A percentile compares a stretch with the other conserved stretches of the same genome.
phyloP scores from a whole-genome alignment of 2,329 filamentous ascomycete genomes.

The Colletotrichum coccodes region DNA sequence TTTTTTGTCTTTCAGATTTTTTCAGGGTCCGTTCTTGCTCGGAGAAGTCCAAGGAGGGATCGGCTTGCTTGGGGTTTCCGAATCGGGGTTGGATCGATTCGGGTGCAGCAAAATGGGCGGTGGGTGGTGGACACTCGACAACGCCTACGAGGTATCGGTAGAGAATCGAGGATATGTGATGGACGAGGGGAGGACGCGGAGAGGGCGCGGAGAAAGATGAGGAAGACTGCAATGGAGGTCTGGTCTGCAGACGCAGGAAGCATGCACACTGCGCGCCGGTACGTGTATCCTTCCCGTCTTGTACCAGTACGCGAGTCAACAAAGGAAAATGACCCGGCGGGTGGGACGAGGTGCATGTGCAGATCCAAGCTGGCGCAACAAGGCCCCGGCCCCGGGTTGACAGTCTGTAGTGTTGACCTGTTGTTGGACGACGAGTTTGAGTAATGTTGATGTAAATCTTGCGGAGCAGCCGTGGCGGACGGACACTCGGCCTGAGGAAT shows the following conservation, averaged over 20 bases:
- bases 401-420: neutral
- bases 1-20: slow-evolving; percentile 13
- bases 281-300: neutral
- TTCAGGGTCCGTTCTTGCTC: slow-evolving; percentile 25
- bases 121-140: neutral
- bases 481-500: too few species aligned
- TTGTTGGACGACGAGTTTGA: slow-evolving; percentile 2
- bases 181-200: neutral
- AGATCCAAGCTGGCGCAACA: neutral
- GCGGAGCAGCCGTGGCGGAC: too few species aligned
- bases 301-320: slow-evolving; percentile 12
- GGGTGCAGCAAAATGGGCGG: slow-evolving; percentile 11
- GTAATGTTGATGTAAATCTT: slow-evolving; percentile 20
- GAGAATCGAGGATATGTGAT: neutral
- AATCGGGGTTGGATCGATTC: slow-evolving; percentile 14
- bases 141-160: neutral
- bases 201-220: neutral
- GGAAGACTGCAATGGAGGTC: neutral
- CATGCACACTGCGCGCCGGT: neutral
- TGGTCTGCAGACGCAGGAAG: too few species aligned
- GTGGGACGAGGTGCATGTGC: neutral
- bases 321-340: neutral
- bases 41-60: slow-evolving; percentile 9
- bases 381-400: neutral
- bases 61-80: slow-evolving; percentile 14